phyloP scores from a whole-genome alignment of 257 asterid genomes.

The Mitragyna speciosa region DNA sequence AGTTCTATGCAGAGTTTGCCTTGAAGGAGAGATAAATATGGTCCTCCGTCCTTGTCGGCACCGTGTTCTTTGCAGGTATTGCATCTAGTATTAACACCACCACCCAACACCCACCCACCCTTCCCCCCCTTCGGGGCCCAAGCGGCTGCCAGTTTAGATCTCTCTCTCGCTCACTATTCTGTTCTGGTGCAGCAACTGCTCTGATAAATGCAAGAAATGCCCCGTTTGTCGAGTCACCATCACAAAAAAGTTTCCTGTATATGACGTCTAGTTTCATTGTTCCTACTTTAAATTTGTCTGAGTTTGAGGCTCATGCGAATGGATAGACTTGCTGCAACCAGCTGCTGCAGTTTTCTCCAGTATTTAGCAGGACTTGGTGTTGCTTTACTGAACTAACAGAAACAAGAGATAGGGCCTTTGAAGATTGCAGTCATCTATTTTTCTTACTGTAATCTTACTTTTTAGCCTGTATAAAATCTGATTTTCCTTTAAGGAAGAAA shows the following conservation, averaged over 20 bases:
- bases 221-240: conserved; percentile 79
- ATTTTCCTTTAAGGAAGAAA: conserved; percentile 19
- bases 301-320: background rate
- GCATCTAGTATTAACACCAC: background rate
- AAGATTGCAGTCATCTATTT: conserved; percentile 27
- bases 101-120: too few relatives aligned
- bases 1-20: conserved; percentile 89
- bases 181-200: conserved; percentile 62
- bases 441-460: conserved; percentile 22
- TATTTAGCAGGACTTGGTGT: conserved; percentile 25
- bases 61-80: conserved; percentile 91
- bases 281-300: background rate
- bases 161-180: conserved; percentile 12
- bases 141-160: background rate
- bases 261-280: conserved; percentile 74
- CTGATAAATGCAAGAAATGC: conserved; percentile 83
- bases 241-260: conserved; percentile 81
- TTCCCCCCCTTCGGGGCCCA: too few relatives aligned
- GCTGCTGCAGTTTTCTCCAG: conserved; percentile 25
- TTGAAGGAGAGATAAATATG: conserved; percentile 83
- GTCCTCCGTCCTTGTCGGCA: conserved; percentile 99
- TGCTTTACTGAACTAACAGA: conserved; percentile 39
- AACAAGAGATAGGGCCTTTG: conserved; percentile 27
- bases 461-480: conserved; percentile 32
- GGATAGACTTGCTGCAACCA: conserved; percentile 11